Evolutionary conservation across 2,329 filamentous ascomycete species (phyloP).

Genomic region (Sporothrix curviconia): DNA sequence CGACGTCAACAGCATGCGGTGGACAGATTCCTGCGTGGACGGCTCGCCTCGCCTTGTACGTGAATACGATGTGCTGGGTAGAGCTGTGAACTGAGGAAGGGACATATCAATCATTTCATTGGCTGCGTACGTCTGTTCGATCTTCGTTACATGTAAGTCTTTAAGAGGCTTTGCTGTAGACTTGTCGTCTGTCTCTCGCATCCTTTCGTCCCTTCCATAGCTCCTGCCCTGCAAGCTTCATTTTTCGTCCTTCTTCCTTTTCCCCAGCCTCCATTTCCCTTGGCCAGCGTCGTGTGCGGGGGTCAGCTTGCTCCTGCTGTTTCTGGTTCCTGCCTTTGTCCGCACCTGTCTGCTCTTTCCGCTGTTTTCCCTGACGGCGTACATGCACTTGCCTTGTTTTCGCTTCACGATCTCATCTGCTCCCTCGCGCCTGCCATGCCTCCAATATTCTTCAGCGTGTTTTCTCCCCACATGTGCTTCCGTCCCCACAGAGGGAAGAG

Average conservation of each 20-base stretch:
- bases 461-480: not conserved
- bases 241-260: not conserved
- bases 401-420: not conserved
- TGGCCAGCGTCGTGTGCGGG: not conserved
- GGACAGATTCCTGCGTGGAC: too few species aligned
- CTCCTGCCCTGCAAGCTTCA: not conserved
- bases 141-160: too few species aligned
- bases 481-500: not conserved
- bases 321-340: not conserved
- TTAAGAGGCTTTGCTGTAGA: too few species aligned
- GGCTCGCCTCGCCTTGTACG: too few species aligned
- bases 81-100: too few species aligned
- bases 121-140: too few species aligned
- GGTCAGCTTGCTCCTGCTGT: not conserved
- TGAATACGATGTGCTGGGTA: too few species aligned
- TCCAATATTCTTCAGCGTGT: not conserved
- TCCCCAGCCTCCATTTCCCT: not conserved
- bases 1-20: too few species aligned
- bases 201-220: not conserved
- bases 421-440: not conserved
- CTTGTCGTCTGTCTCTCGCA: not conserved
- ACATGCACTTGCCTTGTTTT: not conserved
- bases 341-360: too few species aligned
- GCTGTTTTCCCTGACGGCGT: too few species aligned
- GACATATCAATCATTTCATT: too few species aligned